Conservation (phyloP, 1,284 basidiomycete genomes). For the Schizophyllum commune region DNA sequence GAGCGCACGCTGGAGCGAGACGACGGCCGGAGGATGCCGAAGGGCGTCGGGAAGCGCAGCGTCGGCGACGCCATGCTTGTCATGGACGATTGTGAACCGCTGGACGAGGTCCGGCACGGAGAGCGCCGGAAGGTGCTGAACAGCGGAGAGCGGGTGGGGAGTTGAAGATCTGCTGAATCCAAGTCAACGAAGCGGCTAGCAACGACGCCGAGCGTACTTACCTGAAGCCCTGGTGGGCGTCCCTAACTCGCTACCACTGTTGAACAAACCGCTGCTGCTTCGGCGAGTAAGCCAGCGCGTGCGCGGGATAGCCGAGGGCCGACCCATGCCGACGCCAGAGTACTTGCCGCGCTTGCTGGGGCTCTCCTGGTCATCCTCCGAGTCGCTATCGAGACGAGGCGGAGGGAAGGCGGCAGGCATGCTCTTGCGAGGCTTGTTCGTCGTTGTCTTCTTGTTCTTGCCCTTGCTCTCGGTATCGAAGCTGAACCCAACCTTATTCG, state of each 20-base stretch:
- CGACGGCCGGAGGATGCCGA: slow-evolving; percentile 13
- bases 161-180: background rate
- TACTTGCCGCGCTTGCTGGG: slow-evolving; percentile 51
- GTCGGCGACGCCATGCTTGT: slow-evolving; percentile 8
- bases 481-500: slow-evolving; percentile 56
- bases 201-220: slow-evolving; percentile 18
- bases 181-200: background rate
- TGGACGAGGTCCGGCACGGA: slow-evolving; percentile 10
- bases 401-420: slow-evolving; percentile 59
- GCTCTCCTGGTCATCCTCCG: slow-evolving; percentile 49
- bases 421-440: slow-evolving; percentile 52
- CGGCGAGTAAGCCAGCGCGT: slow-evolving; percentile 60
- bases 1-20: slow-evolving; percentile 13
- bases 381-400: slow-evolving; percentile 27
- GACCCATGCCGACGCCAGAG: slow-evolving; percentile 58
- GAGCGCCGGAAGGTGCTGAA: slow-evolving; percentile 4
- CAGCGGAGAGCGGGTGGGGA: background rate
- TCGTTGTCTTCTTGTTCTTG: slow-evolving; percentile 21
- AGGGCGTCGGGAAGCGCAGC: slow-evolving; percentile 15
- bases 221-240: slow-evolving; percentile 56
- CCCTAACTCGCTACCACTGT: slow-evolving; percentile 60
- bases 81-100: slow-evolving; percentile 6
- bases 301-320: slow-evolving; percentile 37
- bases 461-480: slow-evolving; percentile 45
- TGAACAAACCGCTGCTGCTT: slow-evolving; percentile 72